Percentiles rank a stretch among this genome's conserved stretches.
Evolutionary conservation across 345 rosid species (phyloP).

Genomic region (Nasturtium officinale): DNA sequence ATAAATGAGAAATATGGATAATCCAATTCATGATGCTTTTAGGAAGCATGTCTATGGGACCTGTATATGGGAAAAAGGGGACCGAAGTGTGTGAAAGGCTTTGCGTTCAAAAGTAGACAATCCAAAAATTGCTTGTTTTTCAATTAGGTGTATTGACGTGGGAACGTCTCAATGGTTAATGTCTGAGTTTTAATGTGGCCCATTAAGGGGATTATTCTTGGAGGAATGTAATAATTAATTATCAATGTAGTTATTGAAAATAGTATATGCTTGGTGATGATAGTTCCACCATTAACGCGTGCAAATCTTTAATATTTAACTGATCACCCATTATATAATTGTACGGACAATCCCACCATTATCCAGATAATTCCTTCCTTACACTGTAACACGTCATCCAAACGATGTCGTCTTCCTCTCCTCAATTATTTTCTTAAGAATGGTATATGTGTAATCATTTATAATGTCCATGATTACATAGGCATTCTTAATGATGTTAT

Average conservation of each 20-base stretch:
- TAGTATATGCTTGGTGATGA: conserved; percentile 38
- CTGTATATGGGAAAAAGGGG: conserved; percentile 39
- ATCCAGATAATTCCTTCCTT: conserved; percentile 17
- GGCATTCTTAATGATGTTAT: not conserved
- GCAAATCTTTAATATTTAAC: conserved; percentile 39
- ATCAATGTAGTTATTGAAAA: not conserved
- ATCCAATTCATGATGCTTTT: conserved; percentile 55
- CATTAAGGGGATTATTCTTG: conserved; percentile 32
- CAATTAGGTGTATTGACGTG: not conserved
- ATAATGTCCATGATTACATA: not conserved
- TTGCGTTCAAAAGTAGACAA: conserved; percentile 29
- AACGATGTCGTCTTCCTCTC: not conserved
- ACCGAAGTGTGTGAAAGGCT: conserved; percentile 38
- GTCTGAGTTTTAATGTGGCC: conserved; percentile 30
- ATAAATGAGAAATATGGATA: conserved; percentile 33
- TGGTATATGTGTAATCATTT: not conserved
- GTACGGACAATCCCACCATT: conserved; percentile 40
- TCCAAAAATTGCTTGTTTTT: conserved; percentile 1
- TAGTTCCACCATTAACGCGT: conserved; percentile 38
- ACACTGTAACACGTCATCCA: conserved; percentile 29
- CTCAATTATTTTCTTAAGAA: not conserved
- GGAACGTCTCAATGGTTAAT: conserved; percentile 10
- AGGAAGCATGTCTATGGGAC: conserved; percentile 69
- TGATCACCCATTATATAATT: conserved; percentile 17
- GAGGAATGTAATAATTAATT: conserved; percentile 11